Percentiles rank a stretch among this genome's conserved stretches.
phyloP scores from a whole-genome alignment of 345 rosid species.

The Mallotus nudiflorus region DNA sequence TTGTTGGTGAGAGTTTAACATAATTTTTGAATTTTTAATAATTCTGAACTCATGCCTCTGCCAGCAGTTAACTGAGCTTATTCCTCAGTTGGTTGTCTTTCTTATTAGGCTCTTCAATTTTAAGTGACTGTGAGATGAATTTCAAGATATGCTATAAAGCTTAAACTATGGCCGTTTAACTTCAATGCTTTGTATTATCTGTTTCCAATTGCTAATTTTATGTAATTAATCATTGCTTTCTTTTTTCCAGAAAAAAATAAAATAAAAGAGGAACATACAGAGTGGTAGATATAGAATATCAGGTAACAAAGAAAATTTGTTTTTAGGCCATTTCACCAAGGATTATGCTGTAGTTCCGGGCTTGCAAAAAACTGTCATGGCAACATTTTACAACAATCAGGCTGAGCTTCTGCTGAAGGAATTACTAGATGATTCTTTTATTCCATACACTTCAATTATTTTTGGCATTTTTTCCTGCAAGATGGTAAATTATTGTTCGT shows the following conservation, averaged over 20 bases:
- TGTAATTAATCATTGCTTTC: neutral
- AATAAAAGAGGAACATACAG: slow-evolving; percentile 2
- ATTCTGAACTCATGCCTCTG: neutral
- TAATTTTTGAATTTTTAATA: neutral
- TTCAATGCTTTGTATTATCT: neutral
- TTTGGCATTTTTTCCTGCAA: slow-evolving; percentile 56
- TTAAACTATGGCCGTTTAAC: neutral
- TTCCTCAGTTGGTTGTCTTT: neutral
- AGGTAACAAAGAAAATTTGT: slow-evolving; percentile 13
- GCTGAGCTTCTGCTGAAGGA: slow-evolving; percentile 59
- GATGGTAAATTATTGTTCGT: slow-evolving; percentile 37
- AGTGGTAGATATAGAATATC: slow-evolving; percentile 4
- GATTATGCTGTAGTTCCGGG: slow-evolving; percentile 18
- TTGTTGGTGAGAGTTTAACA: neutral
- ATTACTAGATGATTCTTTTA: slow-evolving; percentile 48
- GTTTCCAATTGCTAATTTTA: neutral
- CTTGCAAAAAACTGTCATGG: slow-evolving; percentile 16
- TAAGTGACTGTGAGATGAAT: neutral
- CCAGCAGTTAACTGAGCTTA: neutral
- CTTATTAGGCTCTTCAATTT: neutral
- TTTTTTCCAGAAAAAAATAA: neutral
- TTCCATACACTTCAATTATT: slow-evolving; percentile 61
- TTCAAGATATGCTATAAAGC: neutral
- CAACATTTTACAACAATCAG: slow-evolving; percentile 46
- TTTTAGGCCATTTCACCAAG: slow-evolving; percentile 9